A percentile compares a stretch with the other conserved stretches of the same genome.
phyloP scores from a whole-genome alignment of 352 stramenopile species.

The Globisporangium radiosum region DNA sequence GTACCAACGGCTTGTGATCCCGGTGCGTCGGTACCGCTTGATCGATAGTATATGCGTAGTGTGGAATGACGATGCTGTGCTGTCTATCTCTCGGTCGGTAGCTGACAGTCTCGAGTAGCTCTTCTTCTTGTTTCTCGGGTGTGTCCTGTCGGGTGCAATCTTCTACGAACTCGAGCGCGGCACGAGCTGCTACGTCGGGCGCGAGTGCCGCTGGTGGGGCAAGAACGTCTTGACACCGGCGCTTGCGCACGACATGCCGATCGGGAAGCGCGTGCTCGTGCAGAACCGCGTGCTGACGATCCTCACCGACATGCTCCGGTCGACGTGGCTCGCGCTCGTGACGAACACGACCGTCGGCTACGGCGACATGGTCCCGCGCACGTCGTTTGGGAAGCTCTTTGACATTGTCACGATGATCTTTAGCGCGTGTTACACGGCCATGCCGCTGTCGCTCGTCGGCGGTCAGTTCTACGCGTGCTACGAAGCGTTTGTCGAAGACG shows the following conservation, averaged over 20 bases:
- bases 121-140: constrained; percentile 47
- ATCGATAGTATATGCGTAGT: too few species aligned
- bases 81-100: neutral
- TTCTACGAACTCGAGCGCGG: constrained; percentile 48
- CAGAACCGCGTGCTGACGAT: constrained; percentile 26
- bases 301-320: constrained; percentile 38
- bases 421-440: constrained; percentile 50
- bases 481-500: constrained; percentile 29
- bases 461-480: constrained; percentile 62
- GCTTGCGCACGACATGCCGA: constrained; percentile 17
- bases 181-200: constrained; percentile 28
- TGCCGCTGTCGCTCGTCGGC: constrained; percentile 53
- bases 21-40: constrained; percentile 16
- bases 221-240: constrained; percentile 32
- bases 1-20: constrained; percentile 26
- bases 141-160: constrained; percentile 27
- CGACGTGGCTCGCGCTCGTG: constrained; percentile 40
- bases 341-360: constrained; percentile 53
- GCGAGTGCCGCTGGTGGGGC: constrained; percentile 27
- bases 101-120: constrained; percentile 15
- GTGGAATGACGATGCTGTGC: too few species aligned
- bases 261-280: constrained; percentile 30
- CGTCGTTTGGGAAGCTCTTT: constrained; percentile 31
- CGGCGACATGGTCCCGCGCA: constrained; percentile 35
- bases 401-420: constrained; percentile 45